These are phyloP conservation scores for Ophiostoma montium DNA, from an alignment of 2,329 filamentous ascomycete genomes.

Conservation along the genomic window DNA sequence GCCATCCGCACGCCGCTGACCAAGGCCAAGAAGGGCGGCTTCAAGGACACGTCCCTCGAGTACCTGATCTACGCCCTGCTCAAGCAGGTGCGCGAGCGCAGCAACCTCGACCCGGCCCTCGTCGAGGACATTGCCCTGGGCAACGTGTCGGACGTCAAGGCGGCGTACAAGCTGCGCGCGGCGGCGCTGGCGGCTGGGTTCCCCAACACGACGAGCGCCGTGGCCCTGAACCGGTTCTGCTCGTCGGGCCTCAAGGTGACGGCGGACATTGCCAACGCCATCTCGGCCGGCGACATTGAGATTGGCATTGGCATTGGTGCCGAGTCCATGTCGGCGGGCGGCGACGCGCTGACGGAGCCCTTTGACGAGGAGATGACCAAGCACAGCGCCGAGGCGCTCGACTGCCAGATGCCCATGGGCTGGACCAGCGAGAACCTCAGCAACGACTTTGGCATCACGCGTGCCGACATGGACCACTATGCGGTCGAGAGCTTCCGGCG, in stretches of 20 bases:
- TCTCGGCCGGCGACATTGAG: slow-evolving; percentile 66
- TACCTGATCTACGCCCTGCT: slow-evolving; percentile 72
- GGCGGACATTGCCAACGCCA: slow-evolving; percentile 86
- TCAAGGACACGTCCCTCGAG: slow-evolving; percentile 89
- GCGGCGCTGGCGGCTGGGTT: slow-evolving; percentile 83
- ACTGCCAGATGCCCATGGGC: slow-evolving; percentile 93
- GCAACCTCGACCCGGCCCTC: slow-evolving; percentile 63
- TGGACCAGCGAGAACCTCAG: slow-evolving; percentile 96
- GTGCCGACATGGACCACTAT: slow-evolving; percentile 71
- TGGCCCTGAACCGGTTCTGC: slow-evolving; percentile 88
- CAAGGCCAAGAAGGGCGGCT: slow-evolving; percentile 80
- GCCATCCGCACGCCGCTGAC: slow-evolving; percentile 78
- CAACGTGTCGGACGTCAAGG: slow-evolving; percentile 78
- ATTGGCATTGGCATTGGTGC: slow-evolving; percentile 78
- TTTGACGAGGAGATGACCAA: slow-evolving; percentile 65
- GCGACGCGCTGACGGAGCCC: slow-evolving; percentile 52
- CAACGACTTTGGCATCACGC: slow-evolving; percentile 71
- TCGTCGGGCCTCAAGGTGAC: slow-evolving; percentile 90
- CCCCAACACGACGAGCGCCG: slow-evolving; percentile 75
- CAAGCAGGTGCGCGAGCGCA: slow-evolving; percentile 58
- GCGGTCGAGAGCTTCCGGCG: slow-evolving; percentile 77
- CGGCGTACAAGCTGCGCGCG: slow-evolving; percentile 81
- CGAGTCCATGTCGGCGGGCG: slow-evolving; percentile 70
- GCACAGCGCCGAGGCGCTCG: slow-evolving; percentile 59
- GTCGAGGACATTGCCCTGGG: slow-evolving; percentile 86